A percentile compares a stretch with the other conserved stretches of the same genome.
Evolutionary conservation across 345 rosid species (phyloP).

Genomic region (Arabis alpina): DNA sequence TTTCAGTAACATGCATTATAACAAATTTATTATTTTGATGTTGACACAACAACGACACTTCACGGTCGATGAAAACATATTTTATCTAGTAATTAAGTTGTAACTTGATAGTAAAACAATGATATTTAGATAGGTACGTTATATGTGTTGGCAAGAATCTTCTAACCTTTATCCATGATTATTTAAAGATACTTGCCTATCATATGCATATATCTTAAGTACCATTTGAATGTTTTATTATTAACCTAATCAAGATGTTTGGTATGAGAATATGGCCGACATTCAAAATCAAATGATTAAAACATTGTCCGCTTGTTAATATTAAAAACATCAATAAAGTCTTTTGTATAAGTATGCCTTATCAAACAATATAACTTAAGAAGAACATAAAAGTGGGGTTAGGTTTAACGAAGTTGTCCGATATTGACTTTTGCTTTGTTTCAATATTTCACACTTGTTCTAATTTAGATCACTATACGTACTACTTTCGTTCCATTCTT

Average conservation of each 20-base stretch:
- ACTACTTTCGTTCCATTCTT: constrained; percentile 12
- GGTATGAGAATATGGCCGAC: constrained; percentile 42
- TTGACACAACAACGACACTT: too few relatives aligned
- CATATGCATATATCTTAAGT: neutral
- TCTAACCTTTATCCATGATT: neutral
- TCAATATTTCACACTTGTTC: constrained; percentile 33
- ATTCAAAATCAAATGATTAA: constrained; percentile 24
- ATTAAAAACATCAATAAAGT: constrained; percentile 4
- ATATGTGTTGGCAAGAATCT: neutral
- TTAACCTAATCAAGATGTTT: constrained; percentile 13
- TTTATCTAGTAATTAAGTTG: too few relatives aligned
- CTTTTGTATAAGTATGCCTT: constrained; percentile 12
- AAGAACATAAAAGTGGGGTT: constrained; percentile 25
- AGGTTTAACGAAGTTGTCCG: constrained; percentile 26
- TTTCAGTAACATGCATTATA: too few relatives aligned
- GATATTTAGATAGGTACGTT: neutral
- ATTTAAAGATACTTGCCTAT: neutral
- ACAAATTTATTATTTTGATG: too few relatives aligned
- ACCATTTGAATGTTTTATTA: neutral
- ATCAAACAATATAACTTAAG: constrained; percentile 5
- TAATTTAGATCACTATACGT: neutral
- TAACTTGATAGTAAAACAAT: neutral
- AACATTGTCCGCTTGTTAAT: constrained; percentile 26
- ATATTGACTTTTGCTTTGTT: constrained; percentile 33
- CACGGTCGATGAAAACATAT: neutral